phyloP scores from a whole-genome alignment of 2,329 filamentous ascomycete species.

The Sporothrix humicola region DNA sequence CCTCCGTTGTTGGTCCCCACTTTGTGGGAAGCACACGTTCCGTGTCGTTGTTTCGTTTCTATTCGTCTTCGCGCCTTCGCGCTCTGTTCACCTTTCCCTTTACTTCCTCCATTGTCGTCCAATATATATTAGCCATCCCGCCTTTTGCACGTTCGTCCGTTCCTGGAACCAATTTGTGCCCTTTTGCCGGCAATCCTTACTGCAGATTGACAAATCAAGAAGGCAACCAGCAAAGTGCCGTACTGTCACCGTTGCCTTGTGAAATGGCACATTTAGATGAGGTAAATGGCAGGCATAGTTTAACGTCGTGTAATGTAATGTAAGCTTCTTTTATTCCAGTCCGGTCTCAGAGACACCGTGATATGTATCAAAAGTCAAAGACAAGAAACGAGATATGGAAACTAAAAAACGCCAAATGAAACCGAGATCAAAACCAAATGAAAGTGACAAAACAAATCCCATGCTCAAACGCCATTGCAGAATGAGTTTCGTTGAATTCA shows the following conservation, averaged over 20 bases:
- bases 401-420: not conserved
- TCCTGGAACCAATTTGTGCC: not conserved
- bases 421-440: not conserved
- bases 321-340: not conserved
- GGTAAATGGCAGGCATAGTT: not conserved
- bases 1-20: not conserved
- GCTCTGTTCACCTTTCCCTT: not conserved
- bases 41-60: constrained; percentile 23
- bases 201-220: constrained; percentile 13
- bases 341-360: not conserved
- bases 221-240: not conserved
- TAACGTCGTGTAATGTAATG: not conserved
- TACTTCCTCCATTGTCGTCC: not conserved
- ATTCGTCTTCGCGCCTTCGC: not conserved
- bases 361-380: not conserved
- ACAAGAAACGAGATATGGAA: not conserved
- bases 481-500: not conserved
- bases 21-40: not conserved
- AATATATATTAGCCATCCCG: constrained; percentile 14
- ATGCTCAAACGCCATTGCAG: not conserved
- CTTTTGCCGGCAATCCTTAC: constrained; percentile 20
- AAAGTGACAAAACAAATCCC: not conserved
- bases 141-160: not conserved
- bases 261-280: not conserved
- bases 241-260: not conserved